Evolutionary conservation across 2,329 filamentous ascomycete genomes (phyloP).

Genomic region (Mollisia scopiformis): DNA sequence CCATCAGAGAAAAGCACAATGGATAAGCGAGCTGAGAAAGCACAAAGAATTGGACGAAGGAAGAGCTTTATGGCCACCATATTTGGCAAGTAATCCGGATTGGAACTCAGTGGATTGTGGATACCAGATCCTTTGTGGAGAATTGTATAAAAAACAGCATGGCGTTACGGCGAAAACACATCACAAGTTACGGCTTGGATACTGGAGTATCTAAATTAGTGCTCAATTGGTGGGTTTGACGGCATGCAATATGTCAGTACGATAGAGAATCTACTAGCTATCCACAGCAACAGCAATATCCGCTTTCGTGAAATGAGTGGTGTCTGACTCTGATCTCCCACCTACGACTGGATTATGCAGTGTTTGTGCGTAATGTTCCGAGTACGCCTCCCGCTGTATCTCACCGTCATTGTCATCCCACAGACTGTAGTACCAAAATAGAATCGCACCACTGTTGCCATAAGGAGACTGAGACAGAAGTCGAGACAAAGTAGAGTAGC

Average conservation of each 20-base stretch:
- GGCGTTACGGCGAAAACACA: constrained; percentile 13
- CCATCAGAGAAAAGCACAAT: constrained; percentile 23
- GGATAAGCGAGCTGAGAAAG: constrained; percentile 30
- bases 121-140: background rate
- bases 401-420: background rate
- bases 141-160: constrained; percentile 3
- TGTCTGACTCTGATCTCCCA: background rate
- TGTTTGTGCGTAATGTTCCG: background rate
- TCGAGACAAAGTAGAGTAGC: background rate
- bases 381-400: background rate
- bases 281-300: background rate
- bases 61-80: constrained; percentile 52
- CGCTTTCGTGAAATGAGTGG: background rate
- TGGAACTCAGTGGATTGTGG: too few relatives aligned
- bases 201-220: background rate
- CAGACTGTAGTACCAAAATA: background rate
- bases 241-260: background rate
- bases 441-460: background rate
- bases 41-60: constrained; percentile 41
- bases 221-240: background rate
- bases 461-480: background rate
- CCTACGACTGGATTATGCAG: background rate
- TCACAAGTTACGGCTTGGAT: constrained; percentile 1
- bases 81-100: constrained; percentile 38
- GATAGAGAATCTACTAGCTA: background rate